Percentiles rank a stretch among this genome's conserved stretches.
These are phyloP conservation scores for Phylloporus sp. DNA, from an alignment of 768 basidiomycete genomes.

Conservation along the genomic window DNA sequence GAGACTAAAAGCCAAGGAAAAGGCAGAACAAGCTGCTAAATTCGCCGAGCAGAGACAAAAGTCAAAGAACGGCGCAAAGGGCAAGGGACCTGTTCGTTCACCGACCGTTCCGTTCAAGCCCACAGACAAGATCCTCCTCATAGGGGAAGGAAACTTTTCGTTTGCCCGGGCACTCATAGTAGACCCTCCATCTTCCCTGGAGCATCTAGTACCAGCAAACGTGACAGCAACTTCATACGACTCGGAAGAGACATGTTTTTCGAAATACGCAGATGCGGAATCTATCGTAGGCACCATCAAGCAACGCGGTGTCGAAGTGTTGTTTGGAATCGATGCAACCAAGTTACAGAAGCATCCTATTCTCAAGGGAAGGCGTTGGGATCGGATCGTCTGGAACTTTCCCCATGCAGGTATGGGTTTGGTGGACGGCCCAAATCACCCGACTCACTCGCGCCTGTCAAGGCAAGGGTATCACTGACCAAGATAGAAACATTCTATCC, in stretches of 20 bases:
- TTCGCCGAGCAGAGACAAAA: conserved; percentile 40
- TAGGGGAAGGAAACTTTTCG: conserved; percentile 96
- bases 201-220: conserved; percentile 55
- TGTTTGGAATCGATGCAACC: conserved; percentile 85
- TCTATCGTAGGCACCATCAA: conserved; percentile 52
- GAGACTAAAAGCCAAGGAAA: conserved; percentile 58
- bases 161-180: conserved; percentile 72
- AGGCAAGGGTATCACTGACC: conserved; percentile 90
- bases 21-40: conserved; percentile 47
- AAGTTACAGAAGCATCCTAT: conserved; percentile 53
- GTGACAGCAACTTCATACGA: conserved; percentile 87
- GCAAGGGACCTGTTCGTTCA: conserved; percentile 30
- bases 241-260: conserved; percentile 63
- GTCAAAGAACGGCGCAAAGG: conserved; percentile 32
- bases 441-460: conserved; percentile 5
- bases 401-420: conserved; percentile 81
- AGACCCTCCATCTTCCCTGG: conserved; percentile 41
- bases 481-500: conserved; percentile 85
- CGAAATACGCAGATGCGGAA: conserved; percentile 76
- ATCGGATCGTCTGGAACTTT: conserved; percentile 90
- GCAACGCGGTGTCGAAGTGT: conserved; percentile 58
- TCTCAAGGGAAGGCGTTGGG: conserved; percentile 63
- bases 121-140: conserved; percentile 64
- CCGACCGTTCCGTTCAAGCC: conserved; percentile 60
- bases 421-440: not conserved